phyloP scores from a whole-genome alignment of 2,329 filamentous ascomycete species.

The Exophiala dermatitidis region DNA sequence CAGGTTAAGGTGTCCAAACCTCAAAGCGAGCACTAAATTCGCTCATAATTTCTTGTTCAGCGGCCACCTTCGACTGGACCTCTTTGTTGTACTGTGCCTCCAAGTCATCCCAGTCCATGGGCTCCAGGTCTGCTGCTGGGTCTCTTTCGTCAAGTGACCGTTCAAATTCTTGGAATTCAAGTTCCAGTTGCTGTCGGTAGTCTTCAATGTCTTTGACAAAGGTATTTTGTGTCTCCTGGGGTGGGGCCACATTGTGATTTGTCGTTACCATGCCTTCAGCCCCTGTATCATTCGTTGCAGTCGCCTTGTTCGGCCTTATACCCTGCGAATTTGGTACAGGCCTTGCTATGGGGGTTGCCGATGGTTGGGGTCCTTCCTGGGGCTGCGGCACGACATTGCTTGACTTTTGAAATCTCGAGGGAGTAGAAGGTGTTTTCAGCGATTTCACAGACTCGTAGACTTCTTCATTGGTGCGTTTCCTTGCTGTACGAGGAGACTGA shows the following conservation, averaged over 20 bases:
- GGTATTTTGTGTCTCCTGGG: neutral
- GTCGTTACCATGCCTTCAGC: neutral
- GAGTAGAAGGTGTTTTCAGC: conserved; percentile 9
- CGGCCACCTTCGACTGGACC: conserved; percentile 54
- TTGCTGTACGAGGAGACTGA: conserved; percentile 6
- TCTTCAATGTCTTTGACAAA: conserved; percentile 21
- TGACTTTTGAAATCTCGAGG: conserved; percentile 10
- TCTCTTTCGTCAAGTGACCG: conserved; percentile 26
- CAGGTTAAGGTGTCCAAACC: conserved; percentile 35
- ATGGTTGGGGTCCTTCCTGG: neutral
- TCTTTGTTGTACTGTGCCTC: conserved; percentile 60
- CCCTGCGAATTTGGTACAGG: neutral
- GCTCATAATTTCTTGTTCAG: conserved; percentile 59
- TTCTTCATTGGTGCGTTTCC: conserved; percentile 23
- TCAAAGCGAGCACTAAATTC: conserved; percentile 63
- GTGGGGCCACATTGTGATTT: neutral
- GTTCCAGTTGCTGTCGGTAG: conserved; percentile 19
- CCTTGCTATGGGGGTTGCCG: neutral
- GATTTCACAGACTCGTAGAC: conserved; percentile 13
- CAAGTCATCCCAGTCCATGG: conserved; percentile 73
- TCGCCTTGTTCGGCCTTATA: neutral
- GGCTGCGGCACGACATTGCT: neutral
- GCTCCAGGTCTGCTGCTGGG: conserved; percentile 46
- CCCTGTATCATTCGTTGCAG: neutral
- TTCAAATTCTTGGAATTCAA: conserved; percentile 22